These are phyloP conservation scores for Populus ilicifolia DNA, from an alignment of 345 rosid species.

Conservation along the genomic window DNA sequence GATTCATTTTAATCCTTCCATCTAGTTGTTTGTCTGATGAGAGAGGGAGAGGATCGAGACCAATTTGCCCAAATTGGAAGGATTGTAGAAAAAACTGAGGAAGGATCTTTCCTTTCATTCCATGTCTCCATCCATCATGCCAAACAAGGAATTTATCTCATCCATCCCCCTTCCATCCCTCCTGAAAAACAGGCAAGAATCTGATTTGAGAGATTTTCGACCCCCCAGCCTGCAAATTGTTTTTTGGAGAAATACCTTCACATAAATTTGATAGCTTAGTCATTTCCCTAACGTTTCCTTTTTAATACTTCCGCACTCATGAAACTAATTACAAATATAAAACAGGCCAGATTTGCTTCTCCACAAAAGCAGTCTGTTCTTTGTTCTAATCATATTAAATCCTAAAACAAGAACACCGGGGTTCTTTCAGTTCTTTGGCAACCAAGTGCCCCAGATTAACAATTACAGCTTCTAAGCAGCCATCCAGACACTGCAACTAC, in stretches of 20 bases:
- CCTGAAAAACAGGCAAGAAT: not conserved
- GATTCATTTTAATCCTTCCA: not conserved
- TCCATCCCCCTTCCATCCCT: not conserved
- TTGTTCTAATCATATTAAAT: not conserved
- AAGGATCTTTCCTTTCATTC: not conserved
- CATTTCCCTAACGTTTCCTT: not conserved
- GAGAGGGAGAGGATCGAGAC: not conserved
- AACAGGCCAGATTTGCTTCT: not conserved
- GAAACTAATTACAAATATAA: not conserved
- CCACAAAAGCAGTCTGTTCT: not conserved
- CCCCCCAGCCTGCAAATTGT: not conserved
- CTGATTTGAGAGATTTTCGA: not conserved
- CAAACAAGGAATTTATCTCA: not conserved
- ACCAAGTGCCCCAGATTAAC: not conserved
- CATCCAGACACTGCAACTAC: not conserved
- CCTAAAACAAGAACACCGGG: not conserved
- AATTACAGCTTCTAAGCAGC: too few species aligned
- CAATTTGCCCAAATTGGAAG: not conserved
- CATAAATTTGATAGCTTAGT: not conserved
- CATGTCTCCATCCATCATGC: not conserved
- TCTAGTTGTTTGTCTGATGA: not conserved
- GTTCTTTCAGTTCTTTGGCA: not conserved
- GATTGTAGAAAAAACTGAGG: not conserved
- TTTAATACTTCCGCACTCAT: not conserved
- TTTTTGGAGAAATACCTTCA: not conserved